These are phyloP conservation scores for Dendrobium chrysotoxum DNA, from an alignment of 106 monocot species.

Conservation along the genomic window DNA sequence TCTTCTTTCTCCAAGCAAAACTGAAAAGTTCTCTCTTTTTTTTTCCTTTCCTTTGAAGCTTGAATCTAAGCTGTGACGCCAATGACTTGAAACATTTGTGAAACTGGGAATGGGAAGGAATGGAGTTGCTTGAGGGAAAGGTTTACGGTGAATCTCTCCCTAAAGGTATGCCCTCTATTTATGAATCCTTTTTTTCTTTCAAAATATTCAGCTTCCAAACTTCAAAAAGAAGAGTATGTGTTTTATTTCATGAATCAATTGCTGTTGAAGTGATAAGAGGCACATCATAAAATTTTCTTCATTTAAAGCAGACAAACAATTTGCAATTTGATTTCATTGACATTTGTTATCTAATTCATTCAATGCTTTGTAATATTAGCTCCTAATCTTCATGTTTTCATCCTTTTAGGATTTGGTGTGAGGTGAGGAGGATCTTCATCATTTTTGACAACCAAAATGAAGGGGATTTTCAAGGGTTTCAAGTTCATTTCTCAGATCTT, in stretches of 20 bases:
- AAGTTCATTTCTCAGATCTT: slow-evolving; percentile 75
- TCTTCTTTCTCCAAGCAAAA: not conserved
- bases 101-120: not conserved
- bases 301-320: too few relatives aligned
- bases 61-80: not conserved
- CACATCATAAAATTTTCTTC: too few relatives aligned
- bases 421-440: not conserved
- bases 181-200: not conserved
- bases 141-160: not conserved
- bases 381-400: not conserved
- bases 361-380: too few relatives aligned
- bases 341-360: too few relatives aligned
- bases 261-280: not conserved
- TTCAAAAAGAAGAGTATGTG: not conserved
- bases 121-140: not conserved
- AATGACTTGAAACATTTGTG: not conserved
- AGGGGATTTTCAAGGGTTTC: slow-evolving; percentile 74
- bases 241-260: not conserved
- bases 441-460: slow-evolving; percentile 49
- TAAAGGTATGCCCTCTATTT: not conserved
- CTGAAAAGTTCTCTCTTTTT: not conserved
- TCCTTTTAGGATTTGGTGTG: slow-evolving; percentile 10
- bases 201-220: not conserved
- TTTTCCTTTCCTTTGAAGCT: not conserved
- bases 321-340: too few relatives aligned